These are phyloP conservation scores for Metarhizium anisopliae DNA, from an alignment of 2,329 filamentous ascomycete genomes.

Conservation along the genomic window DNA sequence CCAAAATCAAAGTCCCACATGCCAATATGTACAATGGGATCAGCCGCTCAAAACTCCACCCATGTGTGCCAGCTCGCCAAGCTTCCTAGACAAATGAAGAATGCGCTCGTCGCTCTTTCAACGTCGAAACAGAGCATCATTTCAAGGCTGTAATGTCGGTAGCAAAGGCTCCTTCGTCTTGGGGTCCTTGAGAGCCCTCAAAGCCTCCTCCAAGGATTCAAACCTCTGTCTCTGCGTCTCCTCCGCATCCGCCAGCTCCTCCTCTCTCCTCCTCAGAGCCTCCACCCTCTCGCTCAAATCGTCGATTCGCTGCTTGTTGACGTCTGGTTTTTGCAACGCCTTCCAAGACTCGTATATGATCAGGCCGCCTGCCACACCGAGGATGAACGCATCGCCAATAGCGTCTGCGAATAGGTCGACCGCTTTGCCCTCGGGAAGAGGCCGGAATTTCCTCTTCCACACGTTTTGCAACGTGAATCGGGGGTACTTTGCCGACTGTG, in stretches of 20 bases:
- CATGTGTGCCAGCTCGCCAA: neutral
- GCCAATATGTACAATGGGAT: neutral
- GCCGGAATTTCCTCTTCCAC: conserved; percentile 53
- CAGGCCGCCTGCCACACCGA: conserved; percentile 46
- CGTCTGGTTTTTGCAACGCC: conserved; percentile 50
- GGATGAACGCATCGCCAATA: conserved; percentile 53
- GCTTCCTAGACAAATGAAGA: too few relatives aligned
- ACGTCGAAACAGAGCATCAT: neutral
- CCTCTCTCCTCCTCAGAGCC: conserved; percentile 38
- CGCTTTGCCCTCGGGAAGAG: conserved; percentile 55
- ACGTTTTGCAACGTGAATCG: conserved; percentile 36
- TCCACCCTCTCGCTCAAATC: conserved; percentile 40
- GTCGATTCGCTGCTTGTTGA: conserved; percentile 43
- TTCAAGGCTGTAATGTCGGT: conserved; percentile 23
- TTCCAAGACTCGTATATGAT: conserved; percentile 55
- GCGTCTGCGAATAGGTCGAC: conserved; percentile 61
- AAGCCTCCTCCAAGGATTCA: conserved; percentile 42
- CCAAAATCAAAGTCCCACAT: neutral
- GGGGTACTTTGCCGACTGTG: conserved; percentile 14
- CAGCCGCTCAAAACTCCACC: neutral
- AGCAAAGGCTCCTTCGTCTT: conserved; percentile 48
- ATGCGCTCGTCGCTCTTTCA: neutral
- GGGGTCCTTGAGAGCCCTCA: conserved; percentile 42
- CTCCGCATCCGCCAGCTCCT: conserved; percentile 37
- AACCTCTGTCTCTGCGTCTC: conserved; percentile 39